These are phyloP conservation scores for Drechslera avenae DNA, from an alignment of 2,329 filamentous ascomycete species.

Conservation along the genomic window DNA sequence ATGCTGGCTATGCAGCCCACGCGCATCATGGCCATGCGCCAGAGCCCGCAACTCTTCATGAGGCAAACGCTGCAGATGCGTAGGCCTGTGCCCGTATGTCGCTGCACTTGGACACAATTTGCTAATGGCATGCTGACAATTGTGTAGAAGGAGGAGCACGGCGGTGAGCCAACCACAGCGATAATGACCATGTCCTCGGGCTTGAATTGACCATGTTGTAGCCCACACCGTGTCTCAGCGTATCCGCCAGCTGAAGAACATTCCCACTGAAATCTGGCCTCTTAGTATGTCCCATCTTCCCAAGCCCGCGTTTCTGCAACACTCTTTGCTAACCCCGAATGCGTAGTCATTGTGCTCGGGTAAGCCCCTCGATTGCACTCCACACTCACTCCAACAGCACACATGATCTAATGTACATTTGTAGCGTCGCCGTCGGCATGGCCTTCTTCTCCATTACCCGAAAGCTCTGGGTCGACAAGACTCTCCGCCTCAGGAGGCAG, in stretches of 20 bases:
- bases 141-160: slow-evolving; percentile 66
- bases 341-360: slow-evolving; percentile 79
- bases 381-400: neutral
- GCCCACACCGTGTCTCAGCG: slow-evolving; percentile 97
- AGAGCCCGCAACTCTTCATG: slow-evolving; percentile 45
- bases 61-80: slow-evolving; percentile 57
- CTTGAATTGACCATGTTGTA: slow-evolving; percentile 50
- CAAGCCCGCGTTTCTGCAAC: neutral
- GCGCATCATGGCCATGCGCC: slow-evolving; percentile 47
- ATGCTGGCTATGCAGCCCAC: slow-evolving; percentile 50
- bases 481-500: slow-evolving; percentile 82
- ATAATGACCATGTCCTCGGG: slow-evolving; percentile 7
- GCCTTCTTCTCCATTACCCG: slow-evolving; percentile 80
- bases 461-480: slow-evolving; percentile 90
- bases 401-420: slow-evolving; percentile 30
- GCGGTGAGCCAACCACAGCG: slow-evolving; percentile 57
- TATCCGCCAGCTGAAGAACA: slow-evolving; percentile 83
- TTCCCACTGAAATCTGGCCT: slow-evolving; percentile 92
- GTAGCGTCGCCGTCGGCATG: slow-evolving; percentile 71
- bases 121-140: slow-evolving; percentile 47
- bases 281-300: slow-evolving; percentile 69
- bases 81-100: slow-evolving; percentile 72
- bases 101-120: neutral
- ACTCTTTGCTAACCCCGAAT: slow-evolving; percentile 22
- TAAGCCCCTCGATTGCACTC: slow-evolving; percentile 56